Percentiles rank a stretch among this genome's conserved stretches.
Evolutionary conservation across 129 eudicot genomes (phyloP).

Genomic region (Arctium minus): DNA sequence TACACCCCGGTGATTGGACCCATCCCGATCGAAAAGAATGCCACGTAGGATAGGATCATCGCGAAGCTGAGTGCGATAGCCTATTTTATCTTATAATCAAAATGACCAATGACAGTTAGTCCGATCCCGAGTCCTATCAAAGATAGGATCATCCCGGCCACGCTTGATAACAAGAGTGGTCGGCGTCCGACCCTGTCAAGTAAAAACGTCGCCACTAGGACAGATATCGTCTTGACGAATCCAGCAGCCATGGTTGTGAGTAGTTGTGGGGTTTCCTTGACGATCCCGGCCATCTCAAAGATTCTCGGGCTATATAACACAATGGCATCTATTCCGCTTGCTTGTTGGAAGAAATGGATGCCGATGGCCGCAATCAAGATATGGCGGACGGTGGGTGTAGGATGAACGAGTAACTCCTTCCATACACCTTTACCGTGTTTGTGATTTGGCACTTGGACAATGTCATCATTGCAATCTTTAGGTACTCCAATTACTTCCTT

Average conservation of each 20-base stretch:
- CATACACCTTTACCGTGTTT: constrained; percentile 43
- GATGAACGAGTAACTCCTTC: constrained; percentile 54
- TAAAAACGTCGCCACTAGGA: constrained; percentile 47
- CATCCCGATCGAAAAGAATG: constrained; percentile 54
- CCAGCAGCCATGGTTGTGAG: constrained; percentile 68
- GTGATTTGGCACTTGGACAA: constrained; percentile 33
- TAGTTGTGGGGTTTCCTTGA: constrained; percentile 24
- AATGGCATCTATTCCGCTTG: constrained; percentile 60
- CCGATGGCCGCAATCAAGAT: constrained; percentile 46
- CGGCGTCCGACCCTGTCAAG: constrained; percentile 59
- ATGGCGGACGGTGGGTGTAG: constrained; percentile 57
- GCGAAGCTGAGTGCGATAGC: constrained; percentile 36
- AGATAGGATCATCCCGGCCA: constrained; percentile 39
- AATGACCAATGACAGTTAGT: constrained; percentile 28
- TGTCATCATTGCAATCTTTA: constrained; percentile 45
- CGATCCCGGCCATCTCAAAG: constrained; percentile 51
- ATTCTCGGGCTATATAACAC: constrained; percentile 56
- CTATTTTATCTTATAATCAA: constrained; percentile 34
- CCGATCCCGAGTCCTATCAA: constrained; percentile 26
- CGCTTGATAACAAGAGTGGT: constrained; percentile 40
- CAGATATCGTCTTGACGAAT: constrained; percentile 35
- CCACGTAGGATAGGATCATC: constrained; percentile 34
- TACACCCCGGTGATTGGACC: constrained; percentile 70
- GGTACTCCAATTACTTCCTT: constrained; percentile 61
- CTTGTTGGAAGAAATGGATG: constrained; percentile 66